Conservation (phyloP, 352 stramenopile genomes). For the Albugo candida region DNA sequence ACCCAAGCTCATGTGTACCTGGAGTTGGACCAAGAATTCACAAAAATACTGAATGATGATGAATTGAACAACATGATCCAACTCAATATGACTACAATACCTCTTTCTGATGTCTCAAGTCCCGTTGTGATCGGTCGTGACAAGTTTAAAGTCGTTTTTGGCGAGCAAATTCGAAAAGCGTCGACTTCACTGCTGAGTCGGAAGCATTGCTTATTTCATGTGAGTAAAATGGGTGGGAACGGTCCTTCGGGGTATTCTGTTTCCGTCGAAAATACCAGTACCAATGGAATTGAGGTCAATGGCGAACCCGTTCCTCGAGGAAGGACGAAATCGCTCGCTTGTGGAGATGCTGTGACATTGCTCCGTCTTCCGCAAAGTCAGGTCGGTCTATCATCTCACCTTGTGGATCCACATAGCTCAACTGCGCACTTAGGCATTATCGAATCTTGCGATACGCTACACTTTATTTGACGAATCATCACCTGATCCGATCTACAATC, state of each 20-base stretch:
- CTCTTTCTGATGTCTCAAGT: constrained; percentile 10
- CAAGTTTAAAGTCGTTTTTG: constrained; percentile 45
- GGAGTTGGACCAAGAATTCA: constrained; percentile 20
- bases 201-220: constrained; percentile 39
- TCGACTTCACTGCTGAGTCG: constrained; percentile 37
- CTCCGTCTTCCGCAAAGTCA: constrained; percentile 8
- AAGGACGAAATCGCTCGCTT: constrained; percentile 20
- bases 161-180: constrained; percentile 30
- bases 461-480: too few species aligned
- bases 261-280: constrained; percentile 42
- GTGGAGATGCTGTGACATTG: constrained; percentile 35
- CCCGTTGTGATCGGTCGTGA: constrained; percentile 23
- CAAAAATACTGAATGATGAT: constrained; percentile 16
- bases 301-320: constrained; percentile 24
- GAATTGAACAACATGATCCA: constrained; percentile 27
- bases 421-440: too few species aligned
- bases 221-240: constrained; percentile 9
- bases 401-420: too few species aligned
- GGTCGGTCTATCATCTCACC: neutral
- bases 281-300: constrained; percentile 47
- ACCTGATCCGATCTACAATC: too few species aligned
- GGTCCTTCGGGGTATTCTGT: neutral
- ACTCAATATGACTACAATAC: constrained; percentile 25
- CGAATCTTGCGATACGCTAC: too few species aligned
- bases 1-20: constrained; percentile 18